Conservation (phyloP, 2,329 filamentous ascomycete species). For the Chrysoporthe deuterocubensis region DNA sequence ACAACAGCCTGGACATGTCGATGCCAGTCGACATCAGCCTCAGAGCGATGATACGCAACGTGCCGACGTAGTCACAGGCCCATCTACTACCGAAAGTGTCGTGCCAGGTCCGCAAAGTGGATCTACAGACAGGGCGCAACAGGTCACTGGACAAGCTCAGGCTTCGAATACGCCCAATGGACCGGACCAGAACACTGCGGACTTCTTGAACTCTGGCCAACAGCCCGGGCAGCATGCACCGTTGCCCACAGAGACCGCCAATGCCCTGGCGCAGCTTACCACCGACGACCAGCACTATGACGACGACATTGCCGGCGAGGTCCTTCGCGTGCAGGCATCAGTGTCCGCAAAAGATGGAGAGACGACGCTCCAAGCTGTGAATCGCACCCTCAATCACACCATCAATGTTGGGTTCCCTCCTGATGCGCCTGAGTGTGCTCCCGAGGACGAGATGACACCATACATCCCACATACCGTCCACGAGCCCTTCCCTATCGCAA, state of each 20-base stretch:
- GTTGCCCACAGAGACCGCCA: conserved; percentile 5
- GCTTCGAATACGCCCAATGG: conserved; percentile 26
- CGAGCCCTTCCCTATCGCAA: conserved; percentile 68
- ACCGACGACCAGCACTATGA: conserved; percentile 68
- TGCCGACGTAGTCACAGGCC: conserved; percentile 30
- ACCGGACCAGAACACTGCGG: conserved; percentile 29
- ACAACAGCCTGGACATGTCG: conserved; percentile 27
- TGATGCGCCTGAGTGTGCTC: conserved; percentile 57
- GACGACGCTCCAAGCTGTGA: conserved; percentile 60
- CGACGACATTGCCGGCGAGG: conserved; percentile 60
- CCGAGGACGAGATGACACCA: conserved; percentile 65
- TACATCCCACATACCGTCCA: conserved; percentile 61
- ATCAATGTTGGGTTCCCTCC: conserved; percentile 54
- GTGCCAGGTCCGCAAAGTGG: conserved; percentile 22
- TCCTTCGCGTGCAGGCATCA: conserved; percentile 62
- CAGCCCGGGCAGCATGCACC: conserved; percentile 20
- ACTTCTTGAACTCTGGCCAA: conserved; percentile 35
- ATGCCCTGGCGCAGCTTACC: conserved; percentile 57
- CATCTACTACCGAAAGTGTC: conserved; percentile 32
- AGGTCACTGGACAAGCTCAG: neutral
- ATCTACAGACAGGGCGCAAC: neutral
- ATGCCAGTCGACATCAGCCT: conserved; percentile 12
- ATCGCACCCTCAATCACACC: conserved; percentile 68
- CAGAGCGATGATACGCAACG: conserved; percentile 27
- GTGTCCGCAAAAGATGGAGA: conserved; percentile 56